Evolutionary conservation across 2,329 filamentous ascomycete genomes (phyloP), one percentile per base, ranked within the genome.

Genomic region (Xylariales sp.): DNA sequence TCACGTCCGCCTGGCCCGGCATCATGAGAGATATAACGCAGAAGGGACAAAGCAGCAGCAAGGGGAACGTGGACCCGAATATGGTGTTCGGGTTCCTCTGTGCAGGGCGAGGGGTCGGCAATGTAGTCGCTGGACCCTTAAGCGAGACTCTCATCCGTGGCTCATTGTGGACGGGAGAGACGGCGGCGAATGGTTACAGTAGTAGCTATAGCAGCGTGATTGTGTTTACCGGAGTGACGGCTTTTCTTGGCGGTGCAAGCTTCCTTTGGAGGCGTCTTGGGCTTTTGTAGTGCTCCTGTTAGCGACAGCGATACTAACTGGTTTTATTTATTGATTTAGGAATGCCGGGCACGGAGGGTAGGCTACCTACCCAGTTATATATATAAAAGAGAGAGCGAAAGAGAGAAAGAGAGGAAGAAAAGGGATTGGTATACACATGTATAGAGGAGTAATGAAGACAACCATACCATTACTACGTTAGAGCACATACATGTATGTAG

Each of bases 1-100:
- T 89, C 74, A 87, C 86, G 1, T 85, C 86, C 0, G 86, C 88
- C 0, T 92, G 89, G 89, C 83, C 85, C 0, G 87, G 87, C 0
- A 82, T 87, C 71, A 86, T 86, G 84, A 79, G 75, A 46, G 81
- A 84, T 64, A 73, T 84, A 9, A 71, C 76, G 5, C 75, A 73
- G 54, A 72, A 74, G 58, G 75, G 68, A 14, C 71, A 74, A 46
- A 60, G 52, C 45, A 67, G 65, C 52, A 67, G 56, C 1, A 66
- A 55, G 45, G 73, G 70, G 49, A 74, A 73, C 16, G 65, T 79
- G 32, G 84, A 86, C 55, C 82, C 83, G 2, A 81, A 80, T 60
- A 87, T 90, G 82, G 81, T 90, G 0, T 85, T 89, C 70, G 87
- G 85, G 0, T 80, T 88, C 65, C 76, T 90, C 53, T 85, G 85